Evolutionary conservation across 495 filamentous ascomycete species (phyloP), one percentile per base, ranked within the genome.

Genomic region (Polyplosphaeria fusca): DNA sequence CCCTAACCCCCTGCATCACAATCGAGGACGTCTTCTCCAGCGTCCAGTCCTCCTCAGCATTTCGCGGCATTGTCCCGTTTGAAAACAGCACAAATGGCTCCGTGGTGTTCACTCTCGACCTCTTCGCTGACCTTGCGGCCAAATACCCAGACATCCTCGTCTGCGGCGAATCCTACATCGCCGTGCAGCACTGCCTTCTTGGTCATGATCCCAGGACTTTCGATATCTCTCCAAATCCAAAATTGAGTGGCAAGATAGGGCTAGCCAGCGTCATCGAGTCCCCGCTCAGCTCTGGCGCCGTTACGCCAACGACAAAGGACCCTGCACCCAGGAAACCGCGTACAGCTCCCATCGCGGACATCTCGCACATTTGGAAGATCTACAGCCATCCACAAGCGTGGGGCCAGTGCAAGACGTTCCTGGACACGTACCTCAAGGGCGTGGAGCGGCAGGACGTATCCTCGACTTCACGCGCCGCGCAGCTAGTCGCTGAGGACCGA

Each of bases 381-480:
- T 95, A 95, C 72, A 91, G 88, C 22, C 93, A 98, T 70, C 89
- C 90, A 14, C 93, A 97, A 73, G 93, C 89, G 26, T 93, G 91
- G 76, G 92, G 90, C 3, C 93, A 98, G 74, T 95, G 90, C 66
- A 82, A 82, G n/a, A 56, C 41, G n/a, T 94, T 94, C 65, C 73
- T 96, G 4, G 73, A 75, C 5, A 64, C 73, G 41, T 72, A 84
- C 61, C 79, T 93, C 47, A 83, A 83, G 52, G 80, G 80, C 22
- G 74, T 87, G 5, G 89, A 93, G 73, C 77, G 82, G 39, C 79
- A 92, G 30, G 92, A 98, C 68, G 87, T 90, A 37, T 87, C 86
- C 39, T 94, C 88, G 1, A 98, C 93, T 1, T 87, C 83, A 39
- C 83, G 82, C 63, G 93, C 87, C 0, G 91, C 87, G 2, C 82